Evolutionary conservation across 2,329 filamentous ascomycete species (phyloP).

Genomic region (Alternaria infectoria): DNA sequence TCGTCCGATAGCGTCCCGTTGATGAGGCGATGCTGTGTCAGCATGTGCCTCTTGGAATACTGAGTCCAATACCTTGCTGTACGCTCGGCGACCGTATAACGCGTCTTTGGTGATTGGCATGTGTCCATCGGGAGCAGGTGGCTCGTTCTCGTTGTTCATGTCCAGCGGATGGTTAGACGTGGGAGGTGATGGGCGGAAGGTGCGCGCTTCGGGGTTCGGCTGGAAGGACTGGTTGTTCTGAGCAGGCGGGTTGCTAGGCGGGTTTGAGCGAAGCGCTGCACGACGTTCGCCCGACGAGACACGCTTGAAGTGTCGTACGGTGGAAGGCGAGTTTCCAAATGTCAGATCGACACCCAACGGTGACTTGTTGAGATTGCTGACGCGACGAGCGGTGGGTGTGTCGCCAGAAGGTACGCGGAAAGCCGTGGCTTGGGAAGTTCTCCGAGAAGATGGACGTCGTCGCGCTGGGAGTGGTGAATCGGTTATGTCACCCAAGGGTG

Average conservation of each 20-base stretch:
- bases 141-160: slow-evolving; percentile 67
- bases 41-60: slow-evolving; percentile 84
- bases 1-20: slow-evolving; percentile 81
- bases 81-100: slow-evolving; percentile 78
- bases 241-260: slow-evolving; percentile 20
- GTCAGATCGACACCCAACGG: slow-evolving; percentile 89
- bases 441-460: slow-evolving; percentile 41
- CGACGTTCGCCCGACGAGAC: slow-evolving; percentile 70
- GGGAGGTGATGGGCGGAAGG: slow-evolving; percentile 46
- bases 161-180: slow-evolving; percentile 38
- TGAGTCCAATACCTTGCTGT: slow-evolving; percentile 80
- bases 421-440: slow-evolving; percentile 49
- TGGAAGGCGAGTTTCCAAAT: slow-evolving; percentile 92
- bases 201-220: slow-evolving; percentile 45
- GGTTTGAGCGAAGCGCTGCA: slow-evolving; percentile 41
- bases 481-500: slow-evolving; percentile 50
- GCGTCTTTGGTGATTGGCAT: slow-evolving; percentile 73
- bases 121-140: slow-evolving; percentile 58
- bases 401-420: slow-evolving; percentile 42
- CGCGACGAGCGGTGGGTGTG: slow-evolving; percentile 53
- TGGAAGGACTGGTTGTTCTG: slow-evolving; percentile 34
- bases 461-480: slow-evolving; percentile 43
- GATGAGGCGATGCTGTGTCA: slow-evolving; percentile 72
- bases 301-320: slow-evolving; percentile 87
- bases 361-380: slow-evolving; percentile 63